These are phyloP conservation scores for Parathielavia appendiculata DNA, from an alignment of 495 filamentous ascomycete species.

Conservation along the genomic window DNA sequence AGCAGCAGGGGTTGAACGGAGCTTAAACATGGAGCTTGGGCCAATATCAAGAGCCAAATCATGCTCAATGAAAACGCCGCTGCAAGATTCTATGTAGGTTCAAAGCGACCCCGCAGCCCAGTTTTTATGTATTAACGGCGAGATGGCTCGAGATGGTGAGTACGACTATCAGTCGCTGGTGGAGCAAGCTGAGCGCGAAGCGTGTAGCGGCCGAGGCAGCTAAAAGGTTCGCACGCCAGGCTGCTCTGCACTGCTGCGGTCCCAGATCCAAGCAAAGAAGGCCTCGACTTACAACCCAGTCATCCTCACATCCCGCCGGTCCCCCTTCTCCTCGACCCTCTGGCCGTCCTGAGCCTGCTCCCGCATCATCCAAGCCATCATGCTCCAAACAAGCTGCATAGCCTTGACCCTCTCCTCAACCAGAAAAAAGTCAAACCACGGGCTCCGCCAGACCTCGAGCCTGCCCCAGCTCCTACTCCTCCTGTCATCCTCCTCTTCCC, in stretches of 20 bases:
- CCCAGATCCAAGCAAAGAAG: not conserved
- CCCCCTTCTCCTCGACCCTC: not conserved
- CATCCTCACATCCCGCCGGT: slow-evolving; percentile 35
- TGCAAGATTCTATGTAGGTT: not conserved
- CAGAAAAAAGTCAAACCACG: slow-evolving; percentile 75
- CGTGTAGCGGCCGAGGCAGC: too few relatives aligned
- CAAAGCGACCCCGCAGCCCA: too few relatives aligned
- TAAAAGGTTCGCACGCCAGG: not conserved
- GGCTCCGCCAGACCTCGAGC: slow-evolving; percentile 60
- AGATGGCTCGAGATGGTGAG: too few relatives aligned
- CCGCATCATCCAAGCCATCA: slow-evolving; percentile 69
- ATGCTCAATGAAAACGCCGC: too few relatives aligned
- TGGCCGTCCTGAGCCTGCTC: slow-evolving; percentile 27
- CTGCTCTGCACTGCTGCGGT: too few relatives aligned
- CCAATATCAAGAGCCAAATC: not conserved
- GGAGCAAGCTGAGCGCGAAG: too few relatives aligned
- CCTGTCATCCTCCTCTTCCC: slow-evolving; percentile 26
- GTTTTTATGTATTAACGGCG: too few relatives aligned
- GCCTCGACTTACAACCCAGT: slow-evolving; percentile 22
- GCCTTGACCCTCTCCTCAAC: slow-evolving; percentile 62
- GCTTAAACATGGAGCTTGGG: too few relatives aligned
- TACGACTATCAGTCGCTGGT: too few relatives aligned
- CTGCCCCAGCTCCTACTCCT: slow-evolving; percentile 44
- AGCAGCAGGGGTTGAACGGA: slow-evolving; percentile 10
- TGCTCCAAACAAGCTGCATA: slow-evolving; percentile 67